Evolutionary conservation across 306 rosid species (phyloP).

Genomic region (Alnus glutinosa): DNA sequence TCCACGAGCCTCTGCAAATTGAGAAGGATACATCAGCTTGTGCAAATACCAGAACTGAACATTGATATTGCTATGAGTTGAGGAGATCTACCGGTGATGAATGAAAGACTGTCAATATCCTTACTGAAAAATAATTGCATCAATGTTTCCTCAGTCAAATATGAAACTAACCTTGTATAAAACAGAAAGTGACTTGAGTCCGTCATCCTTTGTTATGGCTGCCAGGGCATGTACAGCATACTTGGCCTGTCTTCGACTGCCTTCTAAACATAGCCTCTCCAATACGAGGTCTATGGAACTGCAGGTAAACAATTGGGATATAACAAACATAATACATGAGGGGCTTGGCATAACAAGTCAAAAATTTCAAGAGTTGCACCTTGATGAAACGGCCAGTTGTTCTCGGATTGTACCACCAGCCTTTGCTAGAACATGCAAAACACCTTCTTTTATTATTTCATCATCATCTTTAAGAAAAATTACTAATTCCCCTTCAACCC

Average conservation of each 20-base stretch:
- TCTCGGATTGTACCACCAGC: slow-evolving; percentile 95
- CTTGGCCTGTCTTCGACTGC: slow-evolving; percentile 93
- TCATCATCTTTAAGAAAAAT: slow-evolving; percentile 80
- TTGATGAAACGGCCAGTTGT: slow-evolving; percentile 71
- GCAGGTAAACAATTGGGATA: slow-evolving; percentile 32
- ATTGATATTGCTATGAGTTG: slow-evolving; percentile 6
- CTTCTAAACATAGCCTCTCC: slow-evolving; percentile 90
- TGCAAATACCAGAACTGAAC: slow-evolving; percentile 4
- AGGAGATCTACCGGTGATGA: slow-evolving; percentile 21
- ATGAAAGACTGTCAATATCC: slow-evolving; percentile 2
- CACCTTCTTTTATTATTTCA: slow-evolving; percentile 81
- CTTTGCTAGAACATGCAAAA: slow-evolving; percentile 75
- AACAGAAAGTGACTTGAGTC: slow-evolving; percentile 93
- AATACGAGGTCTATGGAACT: slow-evolving; percentile 90
- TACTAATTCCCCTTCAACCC: slow-evolving; percentile 75
- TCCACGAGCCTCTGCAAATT: slow-evolving; percentile 83
- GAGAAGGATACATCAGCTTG: slow-evolving; percentile 35
- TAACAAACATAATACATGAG: slow-evolving; percentile 29
- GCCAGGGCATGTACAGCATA: slow-evolving; percentile 96
- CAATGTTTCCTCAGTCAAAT: neutral
- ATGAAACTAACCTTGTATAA: slow-evolving; percentile 71
- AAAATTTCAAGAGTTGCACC: slow-evolving; percentile 46
- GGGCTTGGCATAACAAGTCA: slow-evolving; percentile 22
- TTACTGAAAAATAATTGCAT: neutral
- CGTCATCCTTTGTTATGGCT: slow-evolving; percentile 94